These are phyloP conservation scores for Backusella psychrophila DNA, from an alignment of 192 early-diverging fungal species.

Conservation along the genomic window DNA sequence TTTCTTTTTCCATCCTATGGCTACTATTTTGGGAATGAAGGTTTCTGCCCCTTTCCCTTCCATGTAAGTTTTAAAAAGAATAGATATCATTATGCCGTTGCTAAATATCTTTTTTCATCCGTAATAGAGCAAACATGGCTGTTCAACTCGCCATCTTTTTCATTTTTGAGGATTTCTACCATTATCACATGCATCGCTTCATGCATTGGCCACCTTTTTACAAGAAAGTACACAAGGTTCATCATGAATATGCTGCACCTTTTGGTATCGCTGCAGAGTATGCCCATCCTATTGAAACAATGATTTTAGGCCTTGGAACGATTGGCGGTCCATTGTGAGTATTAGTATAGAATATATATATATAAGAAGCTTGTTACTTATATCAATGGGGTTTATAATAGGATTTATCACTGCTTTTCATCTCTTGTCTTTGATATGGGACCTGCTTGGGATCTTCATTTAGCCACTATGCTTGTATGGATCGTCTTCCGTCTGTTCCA, in stretches of 20 bases:
- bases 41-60: slow-evolving; percentile 84
- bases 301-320: slow-evolving; percentile 85
- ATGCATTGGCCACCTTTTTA: slow-evolving; percentile 89
- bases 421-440: neutral
- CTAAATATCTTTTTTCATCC: neutral
- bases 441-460: slow-evolving; percentile 67
- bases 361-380: neutral
- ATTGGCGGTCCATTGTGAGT: slow-evolving; percentile 67
- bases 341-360: neutral
- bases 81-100: neutral
- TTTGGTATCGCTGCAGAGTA: slow-evolving; percentile 87
- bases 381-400: neutral
- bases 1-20: slow-evolving; percentile 83
- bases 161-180: slow-evolving; percentile 84
- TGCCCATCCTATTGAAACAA: slow-evolving; percentile 82
- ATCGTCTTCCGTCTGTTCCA: slow-evolving; percentile 78
- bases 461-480: slow-evolving; percentile 83
- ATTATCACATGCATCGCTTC: slow-evolving; percentile 89
- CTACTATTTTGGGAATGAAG: slow-evolving; percentile 81
- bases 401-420: slow-evolving; percentile 30
- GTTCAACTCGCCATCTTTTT: slow-evolving; percentile 73
- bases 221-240: slow-evolving; percentile 90
- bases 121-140: slow-evolving; percentile 32
- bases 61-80: slow-evolving; percentile 45
- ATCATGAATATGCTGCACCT: slow-evolving; percentile 90